Evolutionary conservation across 2,329 filamentous ascomycete genomes (phyloP), one percentile per base, ranked within the genome.

Genomic region (Colletotrichum truncatum): DNA sequence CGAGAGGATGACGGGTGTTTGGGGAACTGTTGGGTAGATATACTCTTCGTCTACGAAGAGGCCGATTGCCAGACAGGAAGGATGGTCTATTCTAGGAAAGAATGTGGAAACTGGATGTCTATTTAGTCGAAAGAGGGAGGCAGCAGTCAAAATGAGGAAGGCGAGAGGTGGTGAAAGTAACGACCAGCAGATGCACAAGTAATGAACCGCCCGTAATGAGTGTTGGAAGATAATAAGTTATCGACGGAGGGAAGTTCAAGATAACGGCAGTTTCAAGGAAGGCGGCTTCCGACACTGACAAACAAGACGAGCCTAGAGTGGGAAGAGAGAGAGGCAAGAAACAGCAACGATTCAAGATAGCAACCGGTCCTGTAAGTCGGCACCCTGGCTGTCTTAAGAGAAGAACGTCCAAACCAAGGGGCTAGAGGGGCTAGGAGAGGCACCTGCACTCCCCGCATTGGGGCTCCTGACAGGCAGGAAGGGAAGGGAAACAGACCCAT

Each of bases 381-480:
- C 34, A 26, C 10, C 23, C 25, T 23, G 23, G 51, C 54, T 23
- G 41, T 48, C 41, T 48, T 38, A 45, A 45, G 52, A 12, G 16
- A 25, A 39, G 23, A 41, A 41, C 32, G 26, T 41, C 38, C 25
- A 26, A 28, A 25, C 28, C 38, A 45, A 39, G 52, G 36, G 52
- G 16, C 25, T 23, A n/a, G 36, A 32, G 51, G 51, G 51, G 23
- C 28, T n/a, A 11, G 52, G 52, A 39, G 38, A 32, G 21, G 39
- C 38, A 45, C 26, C 34, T 34, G 39, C 52, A 14, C 52, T 45
- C 52, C 52, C 52, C 52, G 52, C 52, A 34, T 45, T 56, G 38
- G 38, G 16, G 25, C 23, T 45, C 32, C 18, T 26, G 38, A 45
- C 25, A 34, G 52, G 18, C 52, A 23, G 28, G 16, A 18, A 34